Conservation (phyloP, 2,329 filamentous ascomycete genomes). For the Aspergillus fischeri region DNA sequence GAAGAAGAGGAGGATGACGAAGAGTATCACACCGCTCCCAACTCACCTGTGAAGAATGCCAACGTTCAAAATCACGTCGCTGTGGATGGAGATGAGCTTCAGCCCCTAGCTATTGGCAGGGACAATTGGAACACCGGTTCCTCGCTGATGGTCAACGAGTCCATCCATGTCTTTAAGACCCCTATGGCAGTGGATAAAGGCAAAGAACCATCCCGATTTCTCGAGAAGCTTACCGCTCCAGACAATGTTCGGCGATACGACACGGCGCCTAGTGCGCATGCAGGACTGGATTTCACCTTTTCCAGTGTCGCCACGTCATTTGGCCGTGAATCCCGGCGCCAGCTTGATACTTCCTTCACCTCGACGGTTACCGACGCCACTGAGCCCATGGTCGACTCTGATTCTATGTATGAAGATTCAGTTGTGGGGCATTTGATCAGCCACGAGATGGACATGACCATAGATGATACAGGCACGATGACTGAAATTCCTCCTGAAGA, state of each 20-base stretch:
- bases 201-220: conserved; percentile 9
- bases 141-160: neutral
- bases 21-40: conserved; percentile 29
- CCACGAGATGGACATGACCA: conserved; percentile 10
- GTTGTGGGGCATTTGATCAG: conserved; percentile 19
- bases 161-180: conserved; percentile 5
- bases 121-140: neutral
- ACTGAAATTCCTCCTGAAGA: neutral
- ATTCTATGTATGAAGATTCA: conserved; percentile 26
- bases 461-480: conserved; percentile 3
- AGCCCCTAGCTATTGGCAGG: neutral
- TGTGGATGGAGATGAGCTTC: neutral
- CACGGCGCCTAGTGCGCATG: conserved; percentile 7
- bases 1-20: conserved; percentile 24
- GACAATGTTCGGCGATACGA: conserved; percentile 16
- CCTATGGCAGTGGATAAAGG: neutral
- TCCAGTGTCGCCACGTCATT: conserved; percentile 17
- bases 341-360: conserved; percentile 21
- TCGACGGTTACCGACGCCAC: conserved; percentile 24
- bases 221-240: conserved; percentile 17
- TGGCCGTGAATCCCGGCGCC: conserved; percentile 4
- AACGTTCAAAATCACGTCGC: neutral
- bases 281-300: conserved; percentile 20
- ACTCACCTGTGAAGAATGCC: conserved; percentile 21
- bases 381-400: conserved; percentile 19